phyloP scores from a whole-genome alignment of 2,329 filamentous ascomycete genomes.

The Blumeria graminis region DNA sequence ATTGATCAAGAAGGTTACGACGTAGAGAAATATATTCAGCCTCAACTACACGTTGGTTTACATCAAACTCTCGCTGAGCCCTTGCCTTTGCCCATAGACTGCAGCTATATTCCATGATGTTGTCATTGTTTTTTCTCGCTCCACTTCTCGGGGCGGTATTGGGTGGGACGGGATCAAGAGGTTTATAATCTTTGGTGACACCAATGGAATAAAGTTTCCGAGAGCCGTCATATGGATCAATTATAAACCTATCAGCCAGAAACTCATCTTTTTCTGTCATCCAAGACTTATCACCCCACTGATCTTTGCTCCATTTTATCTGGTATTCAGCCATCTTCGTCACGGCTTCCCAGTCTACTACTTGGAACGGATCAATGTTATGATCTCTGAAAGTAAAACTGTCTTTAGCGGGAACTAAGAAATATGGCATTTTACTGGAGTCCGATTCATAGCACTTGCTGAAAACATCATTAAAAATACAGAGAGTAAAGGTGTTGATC shows the following conservation, averaged over 20 bases:
- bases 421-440: constrained; percentile 50
- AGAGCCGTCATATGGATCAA: constrained; percentile 36
- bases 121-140: constrained; percentile 21
- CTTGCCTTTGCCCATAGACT: constrained; percentile 45
- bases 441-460: constrained; percentile 58
- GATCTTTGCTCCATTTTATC: constrained; percentile 17
- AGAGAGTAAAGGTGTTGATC: constrained; percentile 50
- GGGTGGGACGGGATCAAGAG: constrained; percentile 40
- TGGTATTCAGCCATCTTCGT: constrained; percentile 16
- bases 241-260: constrained; percentile 27
- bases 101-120: constrained; percentile 64
- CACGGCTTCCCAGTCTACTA: constrained; percentile 41
- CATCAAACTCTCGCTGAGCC: constrained; percentile 26
- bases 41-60: constrained; percentile 58
- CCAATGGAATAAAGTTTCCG: constrained; percentile 32
- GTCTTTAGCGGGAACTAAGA: constrained; percentile 37
- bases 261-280: constrained; percentile 20
- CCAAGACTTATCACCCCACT: constrained; percentile 13
- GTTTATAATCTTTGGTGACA: constrained; percentile 31
- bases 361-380: constrained; percentile 5
- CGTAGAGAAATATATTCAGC: constrained; percentile 51
- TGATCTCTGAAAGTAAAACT: background rate
- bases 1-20: constrained; percentile 62
- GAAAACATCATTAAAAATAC: constrained; percentile 63
- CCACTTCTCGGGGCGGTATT: constrained; percentile 24